Conservation (phyloP, 495 filamentous ascomycete genomes). For the Penicillium flavigenum region DNA sequence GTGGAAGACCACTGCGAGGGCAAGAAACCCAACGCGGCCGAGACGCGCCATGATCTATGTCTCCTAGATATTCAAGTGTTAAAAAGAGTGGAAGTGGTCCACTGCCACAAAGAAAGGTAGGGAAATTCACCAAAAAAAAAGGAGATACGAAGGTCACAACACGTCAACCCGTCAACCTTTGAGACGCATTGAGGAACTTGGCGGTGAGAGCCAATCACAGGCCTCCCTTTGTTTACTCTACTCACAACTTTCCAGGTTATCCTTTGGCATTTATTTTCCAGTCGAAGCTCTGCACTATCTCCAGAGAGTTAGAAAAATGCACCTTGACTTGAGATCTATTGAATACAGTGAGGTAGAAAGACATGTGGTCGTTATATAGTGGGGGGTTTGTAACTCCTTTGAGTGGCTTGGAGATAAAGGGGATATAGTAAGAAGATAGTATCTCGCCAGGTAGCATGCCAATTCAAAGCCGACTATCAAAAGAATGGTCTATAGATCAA, state of each 20-base stretch:
- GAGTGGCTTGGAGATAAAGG: not conserved
- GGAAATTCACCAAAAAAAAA: slow-evolving; percentile 22
- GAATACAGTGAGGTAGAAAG: not conserved
- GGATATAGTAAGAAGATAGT: not conserved
- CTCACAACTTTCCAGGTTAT: not conserved
- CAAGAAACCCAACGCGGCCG: slow-evolving; percentile 83
- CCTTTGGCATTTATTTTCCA: not conserved
- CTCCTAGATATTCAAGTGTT: slow-evolving; percentile 10
- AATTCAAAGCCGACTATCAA: not conserved
- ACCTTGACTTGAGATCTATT: not conserved
- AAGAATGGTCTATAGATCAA: not conserved
- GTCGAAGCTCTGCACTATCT: not conserved
- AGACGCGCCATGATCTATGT: slow-evolving; percentile 67
- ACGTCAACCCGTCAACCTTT: slow-evolving; percentile 16
- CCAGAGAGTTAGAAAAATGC: not conserved
- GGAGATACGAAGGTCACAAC: slow-evolving; percentile 18
- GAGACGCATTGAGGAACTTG: slow-evolving; percentile 26
- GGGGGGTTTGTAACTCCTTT: not conserved
- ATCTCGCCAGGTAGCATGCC: not conserved
- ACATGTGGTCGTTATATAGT: not conserved
- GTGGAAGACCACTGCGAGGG: slow-evolving; percentile 91
- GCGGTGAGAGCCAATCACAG: slow-evolving; percentile 38
- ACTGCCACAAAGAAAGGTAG: slow-evolving; percentile 16
- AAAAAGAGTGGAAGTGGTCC: slow-evolving; percentile 26
- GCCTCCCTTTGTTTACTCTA: not conserved